These are phyloP conservation scores for Cocos nucifera DNA, from an alignment of 176 grass and related monocot species.

Conservation along the genomic window DNA sequence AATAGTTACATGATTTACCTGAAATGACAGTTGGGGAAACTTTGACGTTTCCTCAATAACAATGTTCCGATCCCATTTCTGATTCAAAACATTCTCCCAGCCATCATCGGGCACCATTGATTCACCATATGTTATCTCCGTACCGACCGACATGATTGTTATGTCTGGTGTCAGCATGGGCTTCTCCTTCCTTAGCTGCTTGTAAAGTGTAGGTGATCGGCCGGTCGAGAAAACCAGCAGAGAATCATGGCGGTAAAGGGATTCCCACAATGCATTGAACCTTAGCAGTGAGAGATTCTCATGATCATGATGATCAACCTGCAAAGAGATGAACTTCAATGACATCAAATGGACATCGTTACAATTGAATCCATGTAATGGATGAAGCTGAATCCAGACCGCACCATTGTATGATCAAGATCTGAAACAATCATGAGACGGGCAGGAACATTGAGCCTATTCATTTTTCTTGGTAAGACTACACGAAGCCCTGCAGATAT, in stretches of 20 bases:
- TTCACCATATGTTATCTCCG: constrained; percentile 80
- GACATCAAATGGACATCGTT: too few relatives aligned
- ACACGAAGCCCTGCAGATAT: too few relatives aligned
- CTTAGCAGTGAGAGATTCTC: constrained; percentile 66
- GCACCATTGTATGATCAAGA: constrained; percentile 93
- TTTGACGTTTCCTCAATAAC: constrained; percentile 68
- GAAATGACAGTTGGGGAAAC: constrained; percentile 55
- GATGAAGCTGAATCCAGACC: constrained; percentile 1
- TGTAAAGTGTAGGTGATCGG: constrained; percentile 65
- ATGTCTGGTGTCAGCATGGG: constrained; percentile 80
- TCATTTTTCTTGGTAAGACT: constrained; percentile 30
- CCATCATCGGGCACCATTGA: constrained; percentile 72
- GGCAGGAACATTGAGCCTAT: constrained; percentile 62
- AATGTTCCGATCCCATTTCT: constrained; percentile 68
- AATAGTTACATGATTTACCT: constrained; percentile 31
- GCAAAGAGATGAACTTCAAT: constrained; percentile 6
- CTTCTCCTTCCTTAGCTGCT: constrained; percentile 58
- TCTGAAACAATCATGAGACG: constrained; percentile 97
- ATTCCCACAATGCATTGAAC: constrained; percentile 71
- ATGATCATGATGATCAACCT: constrained; percentile 67
- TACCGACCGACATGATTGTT: constrained; percentile 91
- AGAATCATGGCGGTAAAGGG: constrained; percentile 58
- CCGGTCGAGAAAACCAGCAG: constrained; percentile 81
- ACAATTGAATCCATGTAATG: not conserved
- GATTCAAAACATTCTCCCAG: constrained; percentile 54